A percentile compares a stretch with the other conserved stretches of the same genome.
Evolutionary conservation across 2,329 filamentous ascomycete genomes (phyloP).

Genomic region (Pseudonectria buxi): DNA sequence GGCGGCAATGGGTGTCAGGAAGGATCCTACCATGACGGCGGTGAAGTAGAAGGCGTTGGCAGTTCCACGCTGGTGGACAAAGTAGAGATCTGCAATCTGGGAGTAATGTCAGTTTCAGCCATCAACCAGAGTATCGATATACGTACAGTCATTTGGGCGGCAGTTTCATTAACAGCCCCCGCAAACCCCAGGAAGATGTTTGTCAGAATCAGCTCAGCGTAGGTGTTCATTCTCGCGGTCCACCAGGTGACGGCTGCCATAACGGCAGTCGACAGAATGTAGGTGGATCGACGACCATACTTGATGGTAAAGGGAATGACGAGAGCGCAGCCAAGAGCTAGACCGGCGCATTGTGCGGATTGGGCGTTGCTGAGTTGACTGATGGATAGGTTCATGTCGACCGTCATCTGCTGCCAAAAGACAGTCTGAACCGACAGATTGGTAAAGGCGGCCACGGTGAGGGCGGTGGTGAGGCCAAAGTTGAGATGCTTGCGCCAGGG

Average conservation of each 20-base stretch:
- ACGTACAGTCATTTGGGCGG: conserved; percentile 31
- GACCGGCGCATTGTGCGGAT: conserved; percentile 24
- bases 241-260: conserved; percentile 20
- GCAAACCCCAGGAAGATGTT: conserved; percentile 27
- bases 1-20: conserved; percentile 26
- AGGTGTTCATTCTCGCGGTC: conserved; percentile 14
- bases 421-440: conserved; percentile 19
- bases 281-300: conserved; percentile 27
- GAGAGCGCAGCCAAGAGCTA: conserved; percentile 28
- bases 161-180: conserved; percentile 33
- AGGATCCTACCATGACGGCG: conserved; percentile 23
- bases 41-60: conserved; percentile 28
- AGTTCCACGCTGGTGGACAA: conserved; percentile 25
- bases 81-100: conserved; percentile 28
- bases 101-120: background rate
- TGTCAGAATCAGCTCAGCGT: conserved; percentile 18
- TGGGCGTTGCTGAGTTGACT: conserved; percentile 19
- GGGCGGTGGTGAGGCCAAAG: conserved; percentile 19
- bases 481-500: conserved; percentile 25
- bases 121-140: rapidly evolving
- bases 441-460: conserved; percentile 24
- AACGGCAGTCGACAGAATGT: conserved; percentile 18
- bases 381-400: conserved; percentile 21
- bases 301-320: conserved; percentile 29
- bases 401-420: conserved; percentile 29